phyloP scores from a whole-genome alignment of 768 basidiomycete species.

The Rickenella mellea region DNA sequence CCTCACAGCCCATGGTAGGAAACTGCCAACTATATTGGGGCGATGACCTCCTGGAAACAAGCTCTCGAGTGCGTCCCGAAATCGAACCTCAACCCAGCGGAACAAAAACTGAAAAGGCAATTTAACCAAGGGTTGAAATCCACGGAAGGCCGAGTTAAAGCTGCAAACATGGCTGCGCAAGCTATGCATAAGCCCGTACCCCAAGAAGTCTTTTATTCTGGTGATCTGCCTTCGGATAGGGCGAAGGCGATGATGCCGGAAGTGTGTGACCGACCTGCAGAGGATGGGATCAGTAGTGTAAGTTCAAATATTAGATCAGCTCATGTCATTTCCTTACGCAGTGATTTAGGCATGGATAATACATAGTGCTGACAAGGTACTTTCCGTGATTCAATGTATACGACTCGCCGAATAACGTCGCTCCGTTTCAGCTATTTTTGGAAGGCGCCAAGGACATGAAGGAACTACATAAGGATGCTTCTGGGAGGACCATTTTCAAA shows the following conservation, averaged over 20 bases:
- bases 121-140: conserved; percentile 20
- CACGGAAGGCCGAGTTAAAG: too few species aligned
- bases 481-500: not conserved
- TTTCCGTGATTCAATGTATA: not conserved
- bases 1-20: conserved; percentile 2
- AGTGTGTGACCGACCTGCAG: not conserved
- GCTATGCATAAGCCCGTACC: too few species aligned
- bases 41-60: conserved; percentile 13
- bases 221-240: conserved; percentile 11
- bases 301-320: not conserved
- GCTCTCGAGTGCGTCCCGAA: conserved; percentile 22
- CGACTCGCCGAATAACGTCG: not conserved
- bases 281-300: conserved; percentile 8
- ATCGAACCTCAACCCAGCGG: conserved; percentile 18
- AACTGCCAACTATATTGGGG: conserved; percentile 1
- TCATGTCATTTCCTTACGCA: not conserved
- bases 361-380: conserved; percentile 7
- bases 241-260: conserved; percentile 7
- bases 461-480: not conserved
- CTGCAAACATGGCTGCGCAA: too few species aligned
- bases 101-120: conserved; percentile 26
- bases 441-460: not conserved
- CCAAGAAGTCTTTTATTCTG: too few species aligned
- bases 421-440: not conserved
- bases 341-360: conserved; percentile 15